Evolutionary conservation across 805 yeast genomes (phyloP).

Genomic region (Metschnikowia henanensis): DNA sequence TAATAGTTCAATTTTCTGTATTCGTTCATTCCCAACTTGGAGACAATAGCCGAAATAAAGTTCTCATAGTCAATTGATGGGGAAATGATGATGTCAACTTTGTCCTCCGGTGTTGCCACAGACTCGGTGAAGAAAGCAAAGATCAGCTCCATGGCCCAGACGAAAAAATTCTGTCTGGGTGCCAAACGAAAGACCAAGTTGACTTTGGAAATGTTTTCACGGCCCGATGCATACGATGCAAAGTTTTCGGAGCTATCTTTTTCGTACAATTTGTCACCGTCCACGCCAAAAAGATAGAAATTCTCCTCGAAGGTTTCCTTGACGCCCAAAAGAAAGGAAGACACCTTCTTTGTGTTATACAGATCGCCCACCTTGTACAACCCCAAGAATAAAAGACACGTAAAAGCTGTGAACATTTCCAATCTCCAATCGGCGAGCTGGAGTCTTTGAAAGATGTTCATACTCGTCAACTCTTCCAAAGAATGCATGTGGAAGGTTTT

Average conservation of each 20-base stretch:
- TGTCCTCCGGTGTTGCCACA: slow-evolving; percentile 56
- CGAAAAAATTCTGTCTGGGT: slow-evolving; percentile 78
- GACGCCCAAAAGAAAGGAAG: slow-evolving; percentile 50
- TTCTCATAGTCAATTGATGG: slow-evolving; percentile 59
- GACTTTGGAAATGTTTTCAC: slow-evolving; percentile 69
- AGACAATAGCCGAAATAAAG: slow-evolving; percentile 80
- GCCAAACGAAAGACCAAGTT: slow-evolving; percentile 61
- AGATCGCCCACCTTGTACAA: slow-evolving; percentile 59
- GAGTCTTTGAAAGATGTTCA: slow-evolving; percentile 63
- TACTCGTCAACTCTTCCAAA: slow-evolving; percentile 53
- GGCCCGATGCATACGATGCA: slow-evolving; percentile 84
- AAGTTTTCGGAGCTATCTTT: slow-evolving; percentile 65
- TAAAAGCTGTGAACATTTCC: slow-evolving; percentile 57
- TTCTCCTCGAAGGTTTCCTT: slow-evolving; percentile 57
- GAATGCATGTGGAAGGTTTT: slow-evolving; percentile 29
- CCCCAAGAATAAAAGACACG: slow-evolving; percentile 49
- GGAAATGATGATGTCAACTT: slow-evolving; percentile 59
- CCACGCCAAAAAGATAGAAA: slow-evolving; percentile 77
- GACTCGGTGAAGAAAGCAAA: slow-evolving; percentile 57
- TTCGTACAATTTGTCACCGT: slow-evolving; percentile 44
- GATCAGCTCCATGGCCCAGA: slow-evolving; percentile 62
- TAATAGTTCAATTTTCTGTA: slow-evolving; percentile 76
- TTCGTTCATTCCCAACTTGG: slow-evolving; percentile 79
- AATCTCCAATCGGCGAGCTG: slow-evolving; percentile 70
- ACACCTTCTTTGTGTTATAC: slow-evolving; percentile 58